Evolutionary conservation across 2,329 filamentous ascomycete species (phyloP).

Genomic region (Microascus cirrosus): DNA sequence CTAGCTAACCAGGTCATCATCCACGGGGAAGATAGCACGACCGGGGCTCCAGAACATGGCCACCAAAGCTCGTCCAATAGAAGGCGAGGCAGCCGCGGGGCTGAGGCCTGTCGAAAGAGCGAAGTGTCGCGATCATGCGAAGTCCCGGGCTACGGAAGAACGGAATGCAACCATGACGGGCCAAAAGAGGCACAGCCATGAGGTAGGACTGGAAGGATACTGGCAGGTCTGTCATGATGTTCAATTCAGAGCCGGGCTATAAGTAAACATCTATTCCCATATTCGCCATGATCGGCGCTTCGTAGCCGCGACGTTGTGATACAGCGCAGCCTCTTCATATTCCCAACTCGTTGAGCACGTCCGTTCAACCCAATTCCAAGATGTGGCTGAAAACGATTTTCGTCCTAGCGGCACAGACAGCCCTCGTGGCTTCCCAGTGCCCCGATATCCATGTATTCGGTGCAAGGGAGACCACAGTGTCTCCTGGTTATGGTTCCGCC

Average conservation of each 20-base stretch:
- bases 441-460: conserved; percentile 32
- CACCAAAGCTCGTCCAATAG: background rate
- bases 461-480: conserved; percentile 35
- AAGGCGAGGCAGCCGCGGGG: too few species aligned
- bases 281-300: background rate
- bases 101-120: background rate
- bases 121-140: background rate
- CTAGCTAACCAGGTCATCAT: background rate
- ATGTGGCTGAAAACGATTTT: background rate
- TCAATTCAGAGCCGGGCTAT: too few species aligned
- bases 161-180: background rate
- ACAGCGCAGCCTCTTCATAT: too few species aligned
- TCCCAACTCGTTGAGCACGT: background rate
- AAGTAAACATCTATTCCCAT: background rate
- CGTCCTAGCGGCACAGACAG: background rate
- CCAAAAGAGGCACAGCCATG: background rate
- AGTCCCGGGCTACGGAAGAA: background rate
- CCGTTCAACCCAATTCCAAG: background rate
- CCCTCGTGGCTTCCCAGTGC: conserved; percentile 12
- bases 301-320: too few species aligned
- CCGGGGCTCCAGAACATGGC: background rate
- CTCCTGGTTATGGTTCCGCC: conserved; percentile 39
- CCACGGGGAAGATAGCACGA: background rate
- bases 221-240: too few species aligned
- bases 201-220: too few species aligned